Evolutionary conservation across 192 early-diverging fungal species (phyloP), one percentile per base, ranked within the genome.

Genomic region (Coemansia sp.): DNA sequence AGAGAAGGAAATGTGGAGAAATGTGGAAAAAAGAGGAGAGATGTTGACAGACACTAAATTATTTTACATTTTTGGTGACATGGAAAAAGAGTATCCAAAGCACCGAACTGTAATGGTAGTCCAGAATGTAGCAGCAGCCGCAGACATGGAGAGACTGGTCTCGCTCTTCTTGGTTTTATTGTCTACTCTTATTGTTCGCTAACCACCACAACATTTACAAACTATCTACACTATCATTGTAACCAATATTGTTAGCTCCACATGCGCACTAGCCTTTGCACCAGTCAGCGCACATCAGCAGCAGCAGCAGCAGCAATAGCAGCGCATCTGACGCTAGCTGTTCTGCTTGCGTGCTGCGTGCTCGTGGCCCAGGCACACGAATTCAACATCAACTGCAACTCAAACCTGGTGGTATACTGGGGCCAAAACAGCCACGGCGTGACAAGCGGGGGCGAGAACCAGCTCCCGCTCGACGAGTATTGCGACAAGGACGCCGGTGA

Each of bases 401-500:
- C 65, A 16, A 89, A 89, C 43, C 65, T 89, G 8, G 87, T 84
- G 16, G 69, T 74, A 40, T 89, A 89, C 75, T 89, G 85, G 86
- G 87, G 87, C 26, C 76, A 79, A 65, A 88, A 87, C 73, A 86
- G 84, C 42, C 84, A 79, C 53, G 88, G 86, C 10, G 77, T 69
- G 9, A 57, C 84, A 18, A 74, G 62, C 56, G 72, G 63, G 48
- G 86, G 65, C 74, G 78, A 65, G 42, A 68, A 69, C 67, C 76
- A 84, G 61, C 64, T 83, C 59, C 84, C 75, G 50, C 80, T 91
- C 3, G 86, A 69, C 16, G 78, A 84, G 38, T 91, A 89, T 61
- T 92, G 90, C 56, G 71, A 87, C 64, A 81, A 79, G 32, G 57
- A 77, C 6, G 68, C 71, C 1, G 74, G 73, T 6, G 85, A 92